phyloP scores from a whole-genome alignment of 306 rosid species.

The Cicer judaicum region DNA sequence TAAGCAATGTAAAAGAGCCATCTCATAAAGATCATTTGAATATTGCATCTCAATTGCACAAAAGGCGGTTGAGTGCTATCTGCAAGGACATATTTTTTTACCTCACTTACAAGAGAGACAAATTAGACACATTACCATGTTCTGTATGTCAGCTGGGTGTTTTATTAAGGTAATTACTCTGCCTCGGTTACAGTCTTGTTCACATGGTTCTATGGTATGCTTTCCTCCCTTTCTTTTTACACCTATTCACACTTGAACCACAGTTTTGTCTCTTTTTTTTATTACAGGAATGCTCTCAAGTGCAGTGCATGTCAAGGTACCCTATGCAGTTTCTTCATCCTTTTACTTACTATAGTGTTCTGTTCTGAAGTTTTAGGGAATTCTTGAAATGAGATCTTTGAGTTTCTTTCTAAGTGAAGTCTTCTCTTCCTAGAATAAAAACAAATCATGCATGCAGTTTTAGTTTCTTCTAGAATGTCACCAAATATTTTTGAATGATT shows the following conservation, averaged over 20 bases:
- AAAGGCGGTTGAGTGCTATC: slow-evolving; percentile 53
- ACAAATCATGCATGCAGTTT: background rate
- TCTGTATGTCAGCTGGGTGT: slow-evolving; percentile 73
- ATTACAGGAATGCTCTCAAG: slow-evolving; percentile 74
- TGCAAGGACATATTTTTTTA: slow-evolving; percentile 70
- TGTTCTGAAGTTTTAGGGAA: slow-evolving; percentile 6
- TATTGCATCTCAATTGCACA: slow-evolving; percentile 51
- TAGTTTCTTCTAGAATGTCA: too few species aligned
- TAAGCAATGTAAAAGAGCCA: slow-evolving; percentile 46
- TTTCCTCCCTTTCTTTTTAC: slow-evolving; percentile 9
- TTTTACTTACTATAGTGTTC: slow-evolving; percentile 13
- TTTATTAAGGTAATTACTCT: slow-evolving; percentile 58
- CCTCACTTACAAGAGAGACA: slow-evolving; percentile 85
- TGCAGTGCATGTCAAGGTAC: slow-evolving; percentile 87
- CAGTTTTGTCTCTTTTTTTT: slow-evolving; percentile 25
- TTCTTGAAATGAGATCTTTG: background rate
- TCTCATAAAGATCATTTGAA: slow-evolving; percentile 52
- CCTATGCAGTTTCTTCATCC: slow-evolving; percentile 22
- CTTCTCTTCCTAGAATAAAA: slow-evolving; percentile 11
- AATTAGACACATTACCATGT: slow-evolving; percentile 63
- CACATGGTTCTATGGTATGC: background rate
- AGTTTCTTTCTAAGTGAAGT: slow-evolving; percentile 28
- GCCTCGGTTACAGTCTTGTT: slow-evolving; percentile 10
- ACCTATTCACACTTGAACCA: slow-evolving; percentile 21
- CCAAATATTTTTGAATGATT: too few species aligned